phyloP scores from a whole-genome alignment of 2,329 filamentous ascomycete species.

The Colletotrichum liriopes region DNA sequence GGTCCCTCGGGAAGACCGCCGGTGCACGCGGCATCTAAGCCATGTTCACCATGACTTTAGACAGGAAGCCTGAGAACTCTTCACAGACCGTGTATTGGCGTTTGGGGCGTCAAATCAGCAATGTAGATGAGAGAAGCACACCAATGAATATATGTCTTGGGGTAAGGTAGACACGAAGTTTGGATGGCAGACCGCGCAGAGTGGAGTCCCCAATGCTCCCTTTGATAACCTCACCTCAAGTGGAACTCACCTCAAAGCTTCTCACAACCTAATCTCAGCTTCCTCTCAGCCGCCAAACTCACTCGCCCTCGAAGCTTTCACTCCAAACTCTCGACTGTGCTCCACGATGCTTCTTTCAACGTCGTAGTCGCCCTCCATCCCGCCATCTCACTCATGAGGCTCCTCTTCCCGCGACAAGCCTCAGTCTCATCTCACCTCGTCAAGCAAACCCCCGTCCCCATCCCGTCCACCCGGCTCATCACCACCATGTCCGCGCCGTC shows the following conservation, averaged over 20 bases:
- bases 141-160: not conserved
- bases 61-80: not conserved
- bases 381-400: not conserved
- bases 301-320: not conserved
- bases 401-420: not conserved
- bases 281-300: conserved; percentile 16
- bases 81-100: not conserved
- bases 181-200: not conserved
- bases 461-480: not conserved
- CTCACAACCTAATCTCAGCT: conserved; percentile 29
- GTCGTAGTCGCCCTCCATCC: not conserved
- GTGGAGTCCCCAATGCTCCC: not conserved
- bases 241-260: conserved; percentile 26
- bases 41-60: not conserved
- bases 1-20: not conserved
- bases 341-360: conserved; percentile 11
- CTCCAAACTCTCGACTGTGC: not conserved
- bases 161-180: not conserved
- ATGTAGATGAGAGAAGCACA: not conserved
- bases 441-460: not conserved
- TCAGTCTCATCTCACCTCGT: not conserved
- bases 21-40: not conserved
- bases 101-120: not conserved
- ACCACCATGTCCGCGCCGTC: conserved; percentile 22
- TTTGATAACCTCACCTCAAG: conserved; percentile 11